Evolutionary conservation across 257 asterid genomes (phyloP), one percentile per base, ranked within the genome.

Genomic region (Osmanthus fragrans): DNA sequence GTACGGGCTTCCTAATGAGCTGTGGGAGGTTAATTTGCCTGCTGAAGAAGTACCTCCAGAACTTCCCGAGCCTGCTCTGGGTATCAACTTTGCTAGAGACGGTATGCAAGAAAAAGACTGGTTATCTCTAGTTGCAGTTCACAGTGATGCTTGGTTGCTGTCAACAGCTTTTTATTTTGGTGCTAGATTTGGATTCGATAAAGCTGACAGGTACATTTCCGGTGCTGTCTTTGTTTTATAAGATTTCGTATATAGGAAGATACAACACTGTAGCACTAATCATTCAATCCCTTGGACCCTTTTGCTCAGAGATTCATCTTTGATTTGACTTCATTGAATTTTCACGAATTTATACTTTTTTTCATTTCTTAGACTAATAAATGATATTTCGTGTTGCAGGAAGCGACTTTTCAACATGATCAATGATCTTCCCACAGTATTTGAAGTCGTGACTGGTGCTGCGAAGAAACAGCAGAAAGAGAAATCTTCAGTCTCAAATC

Each of bases 331-430:
- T 51, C 36, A 37, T 42, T 75, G 60, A 69, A 49, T 6, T 47
- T 40, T 76, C 9, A 70, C 64, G 70, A 58, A 73, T 60, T 30
- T 75, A 69, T 29, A 25, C n/a, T n/a, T 8, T 18, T 77, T 18
- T 73, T 21, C 1, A 5, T 54, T 54, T 54, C 27, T 54, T 54
- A n/a, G 7, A 18, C 29, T 18, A n/a, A 21, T n/a, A n/a, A 10
- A 40, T 71, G 75, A 66, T 58, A 39, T 42, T 77, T 77, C 75
- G 60, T 80, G 72, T 56, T 85, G 65, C 89, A 93, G 98, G 95
- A 85, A 86, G 76, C 87, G 89, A 54, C 96, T 93, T 47, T 93
- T 92, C 84, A 82, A 81, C 88, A 80, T 90, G 97, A 88, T 92
- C 79, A 92, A 89, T 77, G 93, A 88, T 56, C 87, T 90, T 37